phyloP scores from a whole-genome alignment of 2,329 filamentous ascomycete genomes.

The Pezicula carpinea region DNA sequence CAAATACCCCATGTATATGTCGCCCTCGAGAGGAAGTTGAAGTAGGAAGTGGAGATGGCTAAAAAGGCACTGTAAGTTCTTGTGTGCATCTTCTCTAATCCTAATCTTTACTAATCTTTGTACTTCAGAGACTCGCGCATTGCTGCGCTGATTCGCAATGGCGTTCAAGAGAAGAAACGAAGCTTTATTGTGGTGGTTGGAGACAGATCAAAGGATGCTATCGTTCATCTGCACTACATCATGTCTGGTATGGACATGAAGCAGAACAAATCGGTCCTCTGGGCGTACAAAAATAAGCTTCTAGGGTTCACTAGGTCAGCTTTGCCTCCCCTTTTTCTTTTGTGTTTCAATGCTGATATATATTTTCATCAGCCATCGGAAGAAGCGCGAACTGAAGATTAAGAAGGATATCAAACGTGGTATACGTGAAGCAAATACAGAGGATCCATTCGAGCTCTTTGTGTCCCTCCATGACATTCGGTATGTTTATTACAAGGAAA shows the following conservation, averaged over 20 bases:
- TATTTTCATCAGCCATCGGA: constrained; percentile 65
- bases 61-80: constrained; percentile 26
- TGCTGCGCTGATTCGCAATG: constrained; percentile 85
- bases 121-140: constrained; percentile 75
- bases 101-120: neutral
- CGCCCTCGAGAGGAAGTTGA: constrained; percentile 14
- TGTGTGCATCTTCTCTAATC: neutral
- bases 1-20: constrained; percentile 9
- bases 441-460: constrained; percentile 96
- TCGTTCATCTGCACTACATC: constrained; percentile 91
- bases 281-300: constrained; percentile 98
- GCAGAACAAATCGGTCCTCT: constrained; percentile 92
- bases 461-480: constrained; percentile 94
- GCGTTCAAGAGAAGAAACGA: constrained; percentile 90
- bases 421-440: constrained; percentile 83
- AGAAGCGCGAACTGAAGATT: constrained; percentile 97
- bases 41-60: constrained; percentile 18
- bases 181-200: constrained; percentile 98
- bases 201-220: constrained; percentile 91
- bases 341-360: constrained; percentile 4
- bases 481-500: constrained; percentile 99
- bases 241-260: constrained; percentile 87
- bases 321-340: constrained; percentile 6
- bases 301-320: constrained; percentile 76
- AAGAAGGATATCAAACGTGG: constrained; percentile 97